Percentiles rank a stretch among this genome's conserved stretches.
Evolutionary conservation across 768 basidiomycete genomes (phyloP).

Genomic region (Lentinula aciculospora): DNA sequence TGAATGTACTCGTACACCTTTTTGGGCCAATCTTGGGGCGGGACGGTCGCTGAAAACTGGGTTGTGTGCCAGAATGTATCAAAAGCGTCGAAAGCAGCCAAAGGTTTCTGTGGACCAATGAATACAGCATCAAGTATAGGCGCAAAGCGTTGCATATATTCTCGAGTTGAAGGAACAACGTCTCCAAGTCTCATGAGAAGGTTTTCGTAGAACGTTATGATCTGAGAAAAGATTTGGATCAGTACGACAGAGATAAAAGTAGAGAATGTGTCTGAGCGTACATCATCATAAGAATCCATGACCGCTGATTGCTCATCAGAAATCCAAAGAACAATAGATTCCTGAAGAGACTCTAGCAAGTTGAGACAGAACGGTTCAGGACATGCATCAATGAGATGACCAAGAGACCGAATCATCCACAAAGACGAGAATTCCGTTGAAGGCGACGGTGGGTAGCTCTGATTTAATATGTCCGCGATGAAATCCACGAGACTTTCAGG

Average conservation of each 20-base stretch:
- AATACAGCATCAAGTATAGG: constrained; percentile 57
- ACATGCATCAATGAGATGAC: constrained; percentile 48
- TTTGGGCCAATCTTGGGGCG: constrained; percentile 50
- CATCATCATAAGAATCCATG: constrained; percentile 42
- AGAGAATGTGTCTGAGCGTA: constrained; percentile 14
- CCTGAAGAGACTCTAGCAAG: constrained; percentile 45
- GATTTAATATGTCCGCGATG: constrained; percentile 51
- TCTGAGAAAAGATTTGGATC: constrained; percentile 27
- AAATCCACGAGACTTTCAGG: constrained; percentile 54
- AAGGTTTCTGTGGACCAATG: constrained; percentile 39
- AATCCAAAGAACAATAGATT: constrained; percentile 57
- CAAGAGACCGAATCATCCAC: constrained; percentile 60
- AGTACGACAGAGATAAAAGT: constrained; percentile 27
- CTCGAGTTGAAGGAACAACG: constrained; percentile 31
- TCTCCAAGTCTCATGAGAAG: constrained; percentile 42
- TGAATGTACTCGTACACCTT: constrained; percentile 28
- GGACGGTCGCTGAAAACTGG: constrained; percentile 32
- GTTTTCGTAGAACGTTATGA: constrained; percentile 60
- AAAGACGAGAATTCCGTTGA: constrained; percentile 45
- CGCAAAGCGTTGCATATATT: constrained; percentile 41
- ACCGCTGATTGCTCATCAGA: constrained; percentile 51
- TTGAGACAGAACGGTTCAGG: constrained; percentile 39
- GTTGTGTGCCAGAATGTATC: constrained; percentile 51
- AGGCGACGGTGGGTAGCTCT: constrained; percentile 62
- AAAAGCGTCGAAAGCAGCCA: constrained; percentile 44